These are phyloP conservation scores for Termitomyces eurrhizus DNA, from an alignment of 768 basidiomycete species.

Conservation along the genomic window DNA sequence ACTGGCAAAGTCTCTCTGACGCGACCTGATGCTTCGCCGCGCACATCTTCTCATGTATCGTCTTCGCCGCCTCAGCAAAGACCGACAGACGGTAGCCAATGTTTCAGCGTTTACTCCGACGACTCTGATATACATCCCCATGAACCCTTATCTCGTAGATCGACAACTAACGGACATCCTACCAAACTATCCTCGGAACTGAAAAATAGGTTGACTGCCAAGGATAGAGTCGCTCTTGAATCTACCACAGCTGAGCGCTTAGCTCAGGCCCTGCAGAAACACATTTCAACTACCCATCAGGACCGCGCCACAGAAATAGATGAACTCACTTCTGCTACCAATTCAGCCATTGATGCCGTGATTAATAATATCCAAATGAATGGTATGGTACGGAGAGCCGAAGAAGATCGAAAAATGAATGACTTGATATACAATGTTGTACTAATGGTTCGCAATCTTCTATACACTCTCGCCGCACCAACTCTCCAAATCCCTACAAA, in stretches of 20 bases:
- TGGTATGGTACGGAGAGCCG: slow-evolving; percentile 40
- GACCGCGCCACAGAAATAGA: slow-evolving; percentile 47
- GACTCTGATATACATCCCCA: slow-evolving; percentile 68
- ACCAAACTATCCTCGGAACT: slow-evolving; percentile 3
- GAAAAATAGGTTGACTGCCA: slow-evolving; percentile 14
- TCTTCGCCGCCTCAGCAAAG: slow-evolving; percentile 23
- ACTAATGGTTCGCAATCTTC: slow-evolving; percentile 69
- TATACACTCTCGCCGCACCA: slow-evolving; percentile 62
- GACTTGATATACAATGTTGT: slow-evolving; percentile 60
- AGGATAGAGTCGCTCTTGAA: slow-evolving; percentile 31
- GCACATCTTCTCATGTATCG: slow-evolving; percentile 12
- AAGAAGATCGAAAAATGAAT: slow-evolving; percentile 59
- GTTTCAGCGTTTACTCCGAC: slow-evolving; percentile 72
- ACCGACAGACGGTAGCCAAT: slow-evolving; percentile 33
- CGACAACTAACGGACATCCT: slow-evolving; percentile 24
- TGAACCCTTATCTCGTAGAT: slow-evolving; percentile 27
- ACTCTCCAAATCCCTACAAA: slow-evolving; percentile 57
- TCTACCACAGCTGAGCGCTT: slow-evolving; percentile 66
- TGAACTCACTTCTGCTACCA: slow-evolving; percentile 48
- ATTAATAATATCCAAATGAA: slow-evolving; percentile 53
- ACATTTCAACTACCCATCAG: slow-evolving; percentile 53
- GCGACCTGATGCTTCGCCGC: slow-evolving; percentile 41
- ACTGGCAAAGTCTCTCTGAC: slow-evolving; percentile 71
- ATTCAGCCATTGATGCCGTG: slow-evolving; percentile 59
- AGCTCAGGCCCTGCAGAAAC: slow-evolving; percentile 61